Evolutionary conservation across 2,329 filamentous ascomycete species (phyloP).

Genomic region (Akanthomyces lecanii): DNA sequence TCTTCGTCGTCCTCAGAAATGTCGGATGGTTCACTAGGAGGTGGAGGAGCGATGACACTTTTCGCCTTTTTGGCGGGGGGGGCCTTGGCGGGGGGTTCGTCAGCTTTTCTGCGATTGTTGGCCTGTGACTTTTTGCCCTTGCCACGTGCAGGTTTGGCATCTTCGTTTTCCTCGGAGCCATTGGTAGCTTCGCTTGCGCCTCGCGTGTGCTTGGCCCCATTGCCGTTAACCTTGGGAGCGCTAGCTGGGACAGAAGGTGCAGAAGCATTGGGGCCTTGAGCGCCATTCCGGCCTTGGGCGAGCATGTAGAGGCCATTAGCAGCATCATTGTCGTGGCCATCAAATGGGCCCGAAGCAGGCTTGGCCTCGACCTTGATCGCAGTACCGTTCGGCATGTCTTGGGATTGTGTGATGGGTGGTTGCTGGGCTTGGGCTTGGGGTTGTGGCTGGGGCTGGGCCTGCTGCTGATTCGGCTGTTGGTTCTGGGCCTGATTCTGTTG

Average conservation of each 20-base stretch:
- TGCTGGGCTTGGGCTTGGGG: conserved; percentile 8
- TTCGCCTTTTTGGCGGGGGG: conserved; percentile 69
- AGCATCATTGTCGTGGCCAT: conserved; percentile 89
- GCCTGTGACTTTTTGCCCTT: conserved; percentile 65
- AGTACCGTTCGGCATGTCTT: conserved; percentile 43
- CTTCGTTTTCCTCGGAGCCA: conserved; percentile 68
- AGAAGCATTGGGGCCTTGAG: conserved; percentile 38
- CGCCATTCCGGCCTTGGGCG: conserved; percentile 67
- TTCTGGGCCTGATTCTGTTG: conserved; percentile 32
- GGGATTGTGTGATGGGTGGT: conserved; percentile 49
- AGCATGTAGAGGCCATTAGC: conserved; percentile 92
- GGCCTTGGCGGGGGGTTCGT: conserved; percentile 59
- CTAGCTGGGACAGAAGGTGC: conserved; percentile 42
- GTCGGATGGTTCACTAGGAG: conserved; percentile 24
- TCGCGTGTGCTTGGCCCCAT: conserved; percentile 43
- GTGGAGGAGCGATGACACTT: conserved; percentile 23
- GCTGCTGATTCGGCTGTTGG: conserved; percentile 24
- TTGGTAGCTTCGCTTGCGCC: conserved; percentile 66
- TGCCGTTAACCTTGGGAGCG: conserved; percentile 42
- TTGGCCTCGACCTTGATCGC: conserved; percentile 46
- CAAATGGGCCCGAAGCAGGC: conserved; percentile 62
- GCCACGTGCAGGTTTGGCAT: conserved; percentile 60
- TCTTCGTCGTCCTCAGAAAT: conserved; percentile 53
- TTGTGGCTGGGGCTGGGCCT: conserved; percentile 18
- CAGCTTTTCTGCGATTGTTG: conserved; percentile 75